Base-by-base conservation (phyloP, 495 filamentous ascomycete species). In the Xylaria longipes region DNA sequence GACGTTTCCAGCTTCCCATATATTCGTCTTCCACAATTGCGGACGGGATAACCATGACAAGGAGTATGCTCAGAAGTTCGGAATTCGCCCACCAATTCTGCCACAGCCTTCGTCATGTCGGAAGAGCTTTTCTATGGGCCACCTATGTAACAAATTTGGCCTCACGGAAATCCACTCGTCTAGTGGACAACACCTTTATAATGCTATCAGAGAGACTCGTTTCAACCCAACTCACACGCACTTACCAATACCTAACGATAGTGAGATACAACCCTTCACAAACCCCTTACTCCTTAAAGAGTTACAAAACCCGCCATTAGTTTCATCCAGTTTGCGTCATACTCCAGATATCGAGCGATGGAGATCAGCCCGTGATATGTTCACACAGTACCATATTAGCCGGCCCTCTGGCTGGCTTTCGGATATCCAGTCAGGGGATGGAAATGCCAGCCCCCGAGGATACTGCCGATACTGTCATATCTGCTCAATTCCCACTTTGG, bases 371-470 rank as follows among this genome's bases (percentile, higher is more conserved):
- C 74, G 77, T 41, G 71, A 81, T 43, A 62, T 83, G 33, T 82
- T 81, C 72, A 74, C 78, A 43, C 78, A 79, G 46, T 79, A 81
- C 65, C 71, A 74, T 20, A 76, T 82, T 57, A 73, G 75, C 39
- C 76, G 74, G 9, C 82, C 81, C 71, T 69, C 80, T 39, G 78
- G 81, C 74, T 83, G 78, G 82, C 72, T 83, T 73, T 83, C 81
- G 52, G 80, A 84, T 54, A 75, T 76, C 33, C 80, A 80, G 41
- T 76, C 72, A 68, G 76, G 78, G 72, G 79, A 77, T 75, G 73
- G 75, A 58, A 77, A 74, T 69, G 72, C 71, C 69, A 70, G 67
- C 35, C 72, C 68, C 57, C 72, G 74, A 73, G 67, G 71, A 66
- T 73, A 69, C 63, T 71, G 68, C 68, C 77, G 76, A 52, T 73